A percentile compares a stretch with the other conserved stretches of the same genome.
Evolutionary conservation across 106 monocot species (phyloP).

Genomic region (Acanthochlamys bracteata): DNA sequence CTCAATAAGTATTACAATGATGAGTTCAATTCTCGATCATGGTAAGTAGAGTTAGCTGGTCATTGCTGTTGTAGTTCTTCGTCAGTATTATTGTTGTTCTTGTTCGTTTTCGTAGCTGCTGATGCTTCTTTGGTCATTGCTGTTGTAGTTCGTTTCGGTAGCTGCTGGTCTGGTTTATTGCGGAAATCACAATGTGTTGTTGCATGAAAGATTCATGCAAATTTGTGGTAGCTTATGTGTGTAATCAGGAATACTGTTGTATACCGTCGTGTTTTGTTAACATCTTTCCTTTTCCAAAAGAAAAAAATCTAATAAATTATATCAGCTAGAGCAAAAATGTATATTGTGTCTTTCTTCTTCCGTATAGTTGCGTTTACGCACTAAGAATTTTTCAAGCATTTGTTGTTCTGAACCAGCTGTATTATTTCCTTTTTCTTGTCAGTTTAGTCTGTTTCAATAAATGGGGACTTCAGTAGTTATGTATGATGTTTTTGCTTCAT

Average conservation of each 20-base stretch:
- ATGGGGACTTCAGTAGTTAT: background rate
- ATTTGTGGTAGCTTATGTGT: too few relatives aligned
- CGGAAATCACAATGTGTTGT: too few relatives aligned
- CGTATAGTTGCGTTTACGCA: background rate
- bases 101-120: background rate
- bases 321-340: background rate
- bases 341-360: background rate
- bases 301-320: too few relatives aligned
- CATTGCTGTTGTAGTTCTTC: background rate
- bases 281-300: too few relatives aligned
- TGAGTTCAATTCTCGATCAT: constrained; percentile 38
- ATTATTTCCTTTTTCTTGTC: too few relatives aligned
- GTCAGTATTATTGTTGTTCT: background rate
- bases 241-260: too few relatives aligned
- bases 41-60: constrained; percentile 17
- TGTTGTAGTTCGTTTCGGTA: background rate
- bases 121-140: background rate
- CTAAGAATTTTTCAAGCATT: too few relatives aligned
- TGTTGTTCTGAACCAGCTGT: too few relatives aligned
- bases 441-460: too few relatives aligned
- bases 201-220: too few relatives aligned
- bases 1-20: constrained; percentile 31
- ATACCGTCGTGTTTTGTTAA: too few relatives aligned
- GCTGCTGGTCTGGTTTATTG: background rate
- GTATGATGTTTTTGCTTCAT: background rate